Evolutionary conservation across 2,329 filamentous ascomycete species (phyloP), one percentile per base, ranked within the genome.

Genomic region (Fusarium hostae): DNA sequence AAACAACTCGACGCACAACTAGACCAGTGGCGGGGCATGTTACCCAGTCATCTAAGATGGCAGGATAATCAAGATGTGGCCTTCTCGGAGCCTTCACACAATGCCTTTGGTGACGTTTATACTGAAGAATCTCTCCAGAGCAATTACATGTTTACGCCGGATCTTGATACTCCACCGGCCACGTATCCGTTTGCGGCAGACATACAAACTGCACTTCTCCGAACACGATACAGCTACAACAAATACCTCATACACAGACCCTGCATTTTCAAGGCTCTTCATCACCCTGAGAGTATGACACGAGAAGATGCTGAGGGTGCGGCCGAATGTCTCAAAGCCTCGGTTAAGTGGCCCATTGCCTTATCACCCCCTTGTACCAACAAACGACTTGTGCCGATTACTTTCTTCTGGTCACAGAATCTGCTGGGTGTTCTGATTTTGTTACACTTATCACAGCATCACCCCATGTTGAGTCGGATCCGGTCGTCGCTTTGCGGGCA

Each of bases 321-420:
- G n/a, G 87, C 85, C 6, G 82, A 87, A 62, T 90, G 89, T 68
- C 83, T 91, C 20, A 83, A 86, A 70, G 83, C 86, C 3, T 86
- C 84, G n/a, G 79, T 90, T 18, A 82, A 86, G 61, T 91, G 89
- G 89, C 89, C 89, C 2, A 82, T 91, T 28, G 82, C 85, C 26
- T 84, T 90, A 80, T 85, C 86, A 11, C 88, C 89, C 0, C 83
- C 86, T 1, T 86, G 86, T 67, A 82, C 85, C 58, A 86, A 86
- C 76, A 91, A 91, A 78, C 81, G 88, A 39, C 81, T 91, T 9
- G 80, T 91, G 1, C 88, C 89, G 2, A 86, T 86, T 61, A 74
- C 88, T 3, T 90, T 89, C 75, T 87, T 88, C 59, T 91, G 89
- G 86, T 88, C 87, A 12, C 88, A 90, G 70, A 89, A 89, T 66